Evolutionary conservation across 257 asterid genomes (phyloP), one percentile per base, ranked within the genome.

Genomic region (Nemophila menziesii): DNA sequence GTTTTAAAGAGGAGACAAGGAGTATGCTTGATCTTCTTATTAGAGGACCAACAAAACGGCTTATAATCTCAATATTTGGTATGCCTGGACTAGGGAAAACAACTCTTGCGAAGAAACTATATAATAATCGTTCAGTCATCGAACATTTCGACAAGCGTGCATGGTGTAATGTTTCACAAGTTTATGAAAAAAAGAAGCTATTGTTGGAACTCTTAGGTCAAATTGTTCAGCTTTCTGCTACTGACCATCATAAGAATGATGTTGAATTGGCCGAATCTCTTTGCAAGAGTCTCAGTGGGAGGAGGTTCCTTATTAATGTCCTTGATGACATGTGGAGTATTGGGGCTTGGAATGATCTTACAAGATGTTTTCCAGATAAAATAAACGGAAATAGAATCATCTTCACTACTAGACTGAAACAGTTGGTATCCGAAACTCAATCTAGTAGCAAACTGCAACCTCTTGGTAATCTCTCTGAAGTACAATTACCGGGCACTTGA

Each of bases 31-130:
- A 7, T 9, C 1, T 1, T 7, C 39, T 34, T 34, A 9, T 34
- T 9, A 2, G 1, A 15, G 39, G 39, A 9, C 14, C 11, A 34
- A 7, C 2, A 9, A 34, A 34, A 15, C n/a, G 11, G n/a, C 3
- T 1, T 34, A 15, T 34, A 2, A 7, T 55, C 5, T 22, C 61
- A 1, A 46, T 55, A 27, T 6, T 24, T 38, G 61, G 61, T 8
- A 55, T 55, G 61, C 24, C 48, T 23, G 61, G 61, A 5, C 26
- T 55, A 2, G 61, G 61, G 0, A 55, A 55, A 37, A 55, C 46
- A 16, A 44, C 53, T 1, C 2, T 54, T 5, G 60, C 11, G 6
- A 5, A 5, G 6, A 6, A 5, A 5, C 36, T 29, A 29, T 29
- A 12, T 6, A 6, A 5, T 12, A 23, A 21, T 8, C 45, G 39